Conservation (phyloP, 2,329 filamentous ascomycete genomes). For the Arthrinium phaeospermum region DNA sequence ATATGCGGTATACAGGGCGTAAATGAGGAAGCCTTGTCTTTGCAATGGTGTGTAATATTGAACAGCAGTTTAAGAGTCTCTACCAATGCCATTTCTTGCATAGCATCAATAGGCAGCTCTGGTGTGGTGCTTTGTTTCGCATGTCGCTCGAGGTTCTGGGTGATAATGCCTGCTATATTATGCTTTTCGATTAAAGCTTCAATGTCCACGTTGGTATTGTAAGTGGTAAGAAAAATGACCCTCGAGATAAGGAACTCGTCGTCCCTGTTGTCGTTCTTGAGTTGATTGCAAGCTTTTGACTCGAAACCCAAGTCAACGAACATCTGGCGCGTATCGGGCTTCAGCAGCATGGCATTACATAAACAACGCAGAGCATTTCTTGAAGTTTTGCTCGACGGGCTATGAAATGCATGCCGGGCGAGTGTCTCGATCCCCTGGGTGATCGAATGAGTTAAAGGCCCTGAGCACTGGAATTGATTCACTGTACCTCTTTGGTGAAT, state of each 20-base stretch:
- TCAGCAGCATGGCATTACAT: slow-evolving; percentile 81
- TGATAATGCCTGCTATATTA: slow-evolving; percentile 70
- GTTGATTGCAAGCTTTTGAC: slow-evolving; percentile 69
- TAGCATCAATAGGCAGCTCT: slow-evolving; percentile 47
- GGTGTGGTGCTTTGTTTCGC: slow-evolving; percentile 49
- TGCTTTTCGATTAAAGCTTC: slow-evolving; percentile 68
- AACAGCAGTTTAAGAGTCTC: slow-evolving; percentile 90
- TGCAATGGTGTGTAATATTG: slow-evolving; percentile 81
- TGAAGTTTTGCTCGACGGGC: slow-evolving; percentile 65
- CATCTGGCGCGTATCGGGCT: slow-evolving; percentile 69
- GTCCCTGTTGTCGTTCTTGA: slow-evolving; percentile 77
- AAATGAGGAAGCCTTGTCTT: slow-evolving; percentile 66
- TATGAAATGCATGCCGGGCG: slow-evolving; percentile 74
- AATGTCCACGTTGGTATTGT: slow-evolving; percentile 73
- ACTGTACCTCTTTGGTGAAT: slow-evolving; percentile 75
- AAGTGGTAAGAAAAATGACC: slow-evolving; percentile 81
- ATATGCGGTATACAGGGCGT: slow-evolving; percentile 72
- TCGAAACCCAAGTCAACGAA: slow-evolving; percentile 75
- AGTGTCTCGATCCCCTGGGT: slow-evolving; percentile 76
- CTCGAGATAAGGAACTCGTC: slow-evolving; percentile 87
- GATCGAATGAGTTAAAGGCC: slow-evolving; percentile 25
- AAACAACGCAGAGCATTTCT: slow-evolving; percentile 81
- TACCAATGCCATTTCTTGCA: slow-evolving; percentile 79
- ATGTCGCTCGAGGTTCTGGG: slow-evolving; percentile 74
- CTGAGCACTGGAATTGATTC: neutral